phyloP scores from a whole-genome alignment of 345 rosid species.

The Turnera subulata region DNA sequence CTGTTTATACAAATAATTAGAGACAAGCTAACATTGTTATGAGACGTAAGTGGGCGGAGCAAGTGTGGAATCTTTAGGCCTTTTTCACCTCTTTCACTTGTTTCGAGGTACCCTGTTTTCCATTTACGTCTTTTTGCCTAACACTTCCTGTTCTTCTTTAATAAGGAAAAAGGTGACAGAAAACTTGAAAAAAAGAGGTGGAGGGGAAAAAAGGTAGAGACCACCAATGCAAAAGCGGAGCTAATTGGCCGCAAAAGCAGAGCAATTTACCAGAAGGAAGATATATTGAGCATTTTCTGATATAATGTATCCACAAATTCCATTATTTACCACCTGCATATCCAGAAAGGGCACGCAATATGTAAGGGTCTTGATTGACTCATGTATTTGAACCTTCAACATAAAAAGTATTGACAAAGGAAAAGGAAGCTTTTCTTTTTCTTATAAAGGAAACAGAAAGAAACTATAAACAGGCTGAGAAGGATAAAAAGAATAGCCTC shows the following conservation, averaged over 20 bases:
- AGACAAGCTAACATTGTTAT: background rate
- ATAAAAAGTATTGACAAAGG: slow-evolving; percentile 2
- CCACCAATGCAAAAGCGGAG: slow-evolving; percentile 11
- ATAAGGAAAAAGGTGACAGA: slow-evolving; percentile 2
- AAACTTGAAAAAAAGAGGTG: background rate
- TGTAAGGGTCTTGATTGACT: background rate
- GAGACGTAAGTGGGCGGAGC: slow-evolving; percentile 5
- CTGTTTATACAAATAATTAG: slow-evolving; percentile 14
- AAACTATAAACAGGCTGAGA: background rate
- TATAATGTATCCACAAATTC: slow-evolving; percentile 2
- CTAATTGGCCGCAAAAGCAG: slow-evolving; percentile 1
- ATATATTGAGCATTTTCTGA: slow-evolving; percentile 1
- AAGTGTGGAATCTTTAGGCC: slow-evolving; percentile 17
- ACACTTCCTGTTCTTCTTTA: slow-evolving; percentile 10
- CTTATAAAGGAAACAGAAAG: background rate
- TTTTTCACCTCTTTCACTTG: slow-evolving; percentile 25
- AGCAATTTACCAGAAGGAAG: slow-evolving; percentile 15
- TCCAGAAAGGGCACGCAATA: background rate
- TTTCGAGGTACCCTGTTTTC: slow-evolving; percentile 23
- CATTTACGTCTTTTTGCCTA: slow-evolving; percentile 18
- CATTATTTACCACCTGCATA: slow-evolving; percentile 40
- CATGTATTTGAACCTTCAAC: background rate
- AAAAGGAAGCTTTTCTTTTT: no score
- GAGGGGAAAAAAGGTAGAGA: slow-evolving; percentile 1
- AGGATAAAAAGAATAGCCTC: background rate